Conservation (phyloP, 2,329 filamentous ascomycete genomes). For the Neofusicoccum umdonicola region DNA sequence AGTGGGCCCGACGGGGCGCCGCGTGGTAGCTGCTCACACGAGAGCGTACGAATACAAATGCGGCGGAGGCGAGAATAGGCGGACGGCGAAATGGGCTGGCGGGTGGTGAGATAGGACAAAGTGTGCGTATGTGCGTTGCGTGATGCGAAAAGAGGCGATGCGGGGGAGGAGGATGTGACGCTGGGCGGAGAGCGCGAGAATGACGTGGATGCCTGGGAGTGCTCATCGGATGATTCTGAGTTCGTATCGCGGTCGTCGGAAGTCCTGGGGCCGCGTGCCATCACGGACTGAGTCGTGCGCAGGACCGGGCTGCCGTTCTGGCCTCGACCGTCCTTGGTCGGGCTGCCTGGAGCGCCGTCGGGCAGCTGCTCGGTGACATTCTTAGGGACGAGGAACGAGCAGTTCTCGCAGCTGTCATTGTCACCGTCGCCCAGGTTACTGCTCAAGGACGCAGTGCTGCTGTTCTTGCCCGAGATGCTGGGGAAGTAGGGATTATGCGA, state of each 20-base stretch:
- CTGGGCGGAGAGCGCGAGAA: slow-evolving; percentile 24
- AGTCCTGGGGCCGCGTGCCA: slow-evolving; percentile 43
- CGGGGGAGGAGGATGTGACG: slow-evolving; percentile 34
- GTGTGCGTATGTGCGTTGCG: slow-evolving; percentile 51
- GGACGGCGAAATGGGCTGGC: slow-evolving; percentile 52
- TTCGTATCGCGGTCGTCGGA: slow-evolving; percentile 19
- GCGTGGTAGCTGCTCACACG: slow-evolving; percentile 55
- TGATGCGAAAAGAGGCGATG: slow-evolving; percentile 44
- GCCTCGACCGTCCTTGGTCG: slow-evolving; percentile 48
- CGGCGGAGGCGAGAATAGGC: slow-evolving; percentile 56
- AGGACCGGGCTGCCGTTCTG: slow-evolving; percentile 55
- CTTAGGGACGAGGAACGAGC: slow-evolving; percentile 55
- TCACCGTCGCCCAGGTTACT: slow-evolving; percentile 41
- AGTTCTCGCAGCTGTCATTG: slow-evolving; percentile 57
- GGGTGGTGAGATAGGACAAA: slow-evolving; percentile 58
- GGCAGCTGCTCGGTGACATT: slow-evolving; percentile 54
- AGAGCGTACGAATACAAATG: slow-evolving; percentile 58
- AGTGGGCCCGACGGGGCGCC: slow-evolving; percentile 58
- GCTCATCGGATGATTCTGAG: slow-evolving; percentile 35
- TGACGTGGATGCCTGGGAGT: slow-evolving; percentile 36
- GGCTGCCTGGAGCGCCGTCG: slow-evolving; percentile 52
- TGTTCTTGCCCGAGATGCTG: slow-evolving; percentile 25
- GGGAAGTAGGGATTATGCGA: slow-evolving; percentile 52
- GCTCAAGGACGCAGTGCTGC: slow-evolving; percentile 28
- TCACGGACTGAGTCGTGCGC: slow-evolving; percentile 53